Evolutionary conservation across 1,139 yeast species (phyloP), one percentile per base, ranked within the genome.

Genomic region (Geotrichum histeridarum): DNA sequence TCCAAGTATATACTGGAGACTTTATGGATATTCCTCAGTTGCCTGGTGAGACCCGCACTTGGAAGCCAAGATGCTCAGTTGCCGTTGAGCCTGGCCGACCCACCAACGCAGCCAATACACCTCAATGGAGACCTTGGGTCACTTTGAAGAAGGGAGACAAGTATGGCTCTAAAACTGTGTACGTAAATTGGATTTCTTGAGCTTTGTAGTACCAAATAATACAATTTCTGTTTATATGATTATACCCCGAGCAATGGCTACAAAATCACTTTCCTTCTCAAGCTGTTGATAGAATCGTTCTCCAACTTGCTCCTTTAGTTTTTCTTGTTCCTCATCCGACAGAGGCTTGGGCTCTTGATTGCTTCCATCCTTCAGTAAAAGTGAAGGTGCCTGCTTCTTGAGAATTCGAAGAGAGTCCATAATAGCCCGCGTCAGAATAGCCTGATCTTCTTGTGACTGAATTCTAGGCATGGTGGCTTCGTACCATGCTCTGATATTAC

Each of bases 401-500:
- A 70, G 61, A n/a, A 58, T 58, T 7, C 67, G 57, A 48, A 71
- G 54, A 1, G 74, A 67, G n/a, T 62, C 64, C 8, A 66, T 55
- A 18, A 71, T 58, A n/a, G 70, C 70, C 11, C 57, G 54, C 5
- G 64, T 56, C 27, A 67, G 58, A 42, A 60, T 53, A 27, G 61
- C 60, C 30, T 60, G 58, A 43, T 68, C 71, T 37, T 58, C 62
- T 5, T 62, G 61, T 42, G 64, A 63, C 37, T 59, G 58, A 51
- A 63, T 64, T 57, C 65, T 58, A 9, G 64, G 60, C 38, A 65
- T 54, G 7, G 70, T 65, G 2, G 72, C 71, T 8, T 66, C 69
- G 39, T 61, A 51, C 98, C 98, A 93, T 58, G 84, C 82, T 61
- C 83, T 80, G 60, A 91, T 71, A 69, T 94, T 94, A 0, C 97